A percentile compares a stretch with the other conserved stretches of the same genome.
phyloP scores from a whole-genome alignment of 139 green algal genomes.

The Closterium sp. region DNA sequence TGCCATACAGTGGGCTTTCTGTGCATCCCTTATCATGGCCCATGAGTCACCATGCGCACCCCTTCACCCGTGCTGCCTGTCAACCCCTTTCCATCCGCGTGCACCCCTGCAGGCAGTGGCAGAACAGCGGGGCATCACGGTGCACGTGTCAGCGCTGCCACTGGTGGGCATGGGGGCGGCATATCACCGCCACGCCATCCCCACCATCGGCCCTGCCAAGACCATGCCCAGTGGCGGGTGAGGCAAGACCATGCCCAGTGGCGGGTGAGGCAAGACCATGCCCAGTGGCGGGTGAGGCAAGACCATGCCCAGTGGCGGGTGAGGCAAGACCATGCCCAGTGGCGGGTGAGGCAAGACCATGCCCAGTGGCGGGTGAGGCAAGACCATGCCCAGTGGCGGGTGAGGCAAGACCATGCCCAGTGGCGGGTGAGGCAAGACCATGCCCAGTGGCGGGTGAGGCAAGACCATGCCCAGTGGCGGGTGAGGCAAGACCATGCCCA shows the following conservation, averaged over 20 bases:
- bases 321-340: conserved; percentile 51
- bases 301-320: conserved; percentile 50
- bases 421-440: too few species aligned
- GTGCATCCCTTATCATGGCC: neutral
- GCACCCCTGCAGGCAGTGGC: conserved; percentile 19
- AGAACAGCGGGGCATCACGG: neutral
- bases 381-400: conserved; percentile 52
- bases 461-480: conserved; percentile 52
- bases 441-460: too few species aligned
- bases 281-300: too few species aligned
- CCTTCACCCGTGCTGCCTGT: neutral
- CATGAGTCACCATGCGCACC: neutral
- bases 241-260: conserved; percentile 49
- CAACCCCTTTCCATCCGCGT: neutral
- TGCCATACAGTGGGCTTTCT: too few species aligned
- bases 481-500: conserved; percentile 50
- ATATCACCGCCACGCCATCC: conserved; percentile 31
- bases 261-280: conserved; percentile 50
- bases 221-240: conserved; percentile 48
- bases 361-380: too few species aligned
- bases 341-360: too few species aligned
- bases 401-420: conserved; percentile 51
- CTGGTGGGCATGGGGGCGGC: conserved; percentile 44
- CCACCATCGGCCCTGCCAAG: conserved; percentile 38
- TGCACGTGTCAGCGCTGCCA: conserved; percentile 41